These are phyloP conservation scores for Boechera retrofracta DNA, from an alignment of 345 rosid species.

Conservation along the genomic window DNA sequence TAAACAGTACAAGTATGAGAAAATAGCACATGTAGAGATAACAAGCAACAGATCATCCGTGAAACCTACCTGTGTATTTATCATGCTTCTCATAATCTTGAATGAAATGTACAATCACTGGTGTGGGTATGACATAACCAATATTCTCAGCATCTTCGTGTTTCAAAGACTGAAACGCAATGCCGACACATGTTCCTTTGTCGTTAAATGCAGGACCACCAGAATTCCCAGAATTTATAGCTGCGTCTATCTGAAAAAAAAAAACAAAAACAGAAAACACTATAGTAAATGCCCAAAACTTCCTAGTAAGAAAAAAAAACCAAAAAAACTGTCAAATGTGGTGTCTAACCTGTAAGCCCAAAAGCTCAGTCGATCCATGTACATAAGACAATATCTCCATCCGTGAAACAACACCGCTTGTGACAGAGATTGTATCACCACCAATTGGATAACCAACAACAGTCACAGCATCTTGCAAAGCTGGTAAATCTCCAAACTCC, in stretches of 20 bases:
- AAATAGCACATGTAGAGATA: conserved; percentile 16
- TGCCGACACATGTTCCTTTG: conserved; percentile 88
- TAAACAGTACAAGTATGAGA: conserved; percentile 31
- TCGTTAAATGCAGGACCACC: conserved; percentile 99
- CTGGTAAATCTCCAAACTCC: conserved; percentile 92
- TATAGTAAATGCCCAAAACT: neutral
- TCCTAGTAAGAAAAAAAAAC: neutral
- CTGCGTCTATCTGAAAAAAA: conserved; percentile 84
- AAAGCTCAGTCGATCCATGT: conserved; percentile 93
- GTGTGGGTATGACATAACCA: conserved; percentile 95
- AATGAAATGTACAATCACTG: conserved; percentile 86
- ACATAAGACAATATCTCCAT: conserved; percentile 90
- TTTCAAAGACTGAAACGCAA: conserved; percentile 97
- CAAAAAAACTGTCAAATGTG: no score
- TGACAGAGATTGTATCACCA: conserved; percentile 95
- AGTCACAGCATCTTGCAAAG: conserved; percentile 95
- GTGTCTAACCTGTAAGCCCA: conserved; percentile 76
- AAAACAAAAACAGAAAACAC: neutral
- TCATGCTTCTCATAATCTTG: conserved; percentile 89
- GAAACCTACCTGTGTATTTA: conserved; percentile 68
- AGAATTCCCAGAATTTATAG: conserved; percentile 95
- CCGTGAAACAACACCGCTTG: conserved; percentile 94
- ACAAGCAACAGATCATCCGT: conserved; percentile 4
- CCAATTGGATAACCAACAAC: conserved; percentile 98
- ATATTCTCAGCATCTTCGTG: conserved; percentile 95